phyloP scores from a whole-genome alignment of 495 filamentous ascomycete genomes.

The Aspergillus coremiiformis region DNA sequence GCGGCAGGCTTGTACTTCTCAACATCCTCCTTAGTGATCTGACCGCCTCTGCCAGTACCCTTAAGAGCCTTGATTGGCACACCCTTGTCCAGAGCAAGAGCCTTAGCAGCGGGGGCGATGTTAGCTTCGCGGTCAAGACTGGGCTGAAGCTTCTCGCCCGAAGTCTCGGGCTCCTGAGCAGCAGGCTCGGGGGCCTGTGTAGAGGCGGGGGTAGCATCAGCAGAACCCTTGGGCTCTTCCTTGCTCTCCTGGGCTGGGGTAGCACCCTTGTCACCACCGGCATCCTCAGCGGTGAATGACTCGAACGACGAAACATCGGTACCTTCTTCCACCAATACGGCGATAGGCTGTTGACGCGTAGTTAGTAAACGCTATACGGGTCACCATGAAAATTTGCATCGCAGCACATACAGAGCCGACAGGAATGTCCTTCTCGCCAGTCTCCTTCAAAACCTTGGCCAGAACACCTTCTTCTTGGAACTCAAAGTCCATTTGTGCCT shows the following conservation, averaged over 20 bases:
- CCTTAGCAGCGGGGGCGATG: conserved; percentile 67
- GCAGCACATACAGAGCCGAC: conserved; percentile 78
- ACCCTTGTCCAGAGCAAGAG: conserved; percentile 78
- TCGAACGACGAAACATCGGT: conserved; percentile 81
- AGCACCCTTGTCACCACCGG: conserved; percentile 73
- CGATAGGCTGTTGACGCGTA: conserved; percentile 66
- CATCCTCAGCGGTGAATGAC: conserved; percentile 80
- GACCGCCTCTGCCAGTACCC: conserved; percentile 78
- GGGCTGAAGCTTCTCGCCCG: conserved; percentile 71
- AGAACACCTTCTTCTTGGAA: conserved; percentile 97
- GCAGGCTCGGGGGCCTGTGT: conserved; percentile 50
- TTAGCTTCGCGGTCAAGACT: conserved; percentile 71
- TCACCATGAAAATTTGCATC: conserved; percentile 3
- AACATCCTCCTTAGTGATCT: conserved; percentile 85
- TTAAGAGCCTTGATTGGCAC: conserved; percentile 72
- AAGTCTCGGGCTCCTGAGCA: conserved; percentile 64
- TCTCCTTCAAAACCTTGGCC: conserved; percentile 90
- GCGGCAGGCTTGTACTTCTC: conserved; percentile 68
- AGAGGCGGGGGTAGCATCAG: conserved; percentile 52
- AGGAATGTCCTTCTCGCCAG: conserved; percentile 88
- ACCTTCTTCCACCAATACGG: conserved; percentile 86
- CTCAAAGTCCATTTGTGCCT: conserved; percentile 99
- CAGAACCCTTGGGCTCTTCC: conserved; percentile 51
- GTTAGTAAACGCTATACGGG: conserved; percentile 6
- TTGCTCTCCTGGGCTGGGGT: conserved; percentile 53